Evolutionary conservation across 306 rosid genomes (phyloP).

Genomic region (Cicer yamashitae): DNA sequence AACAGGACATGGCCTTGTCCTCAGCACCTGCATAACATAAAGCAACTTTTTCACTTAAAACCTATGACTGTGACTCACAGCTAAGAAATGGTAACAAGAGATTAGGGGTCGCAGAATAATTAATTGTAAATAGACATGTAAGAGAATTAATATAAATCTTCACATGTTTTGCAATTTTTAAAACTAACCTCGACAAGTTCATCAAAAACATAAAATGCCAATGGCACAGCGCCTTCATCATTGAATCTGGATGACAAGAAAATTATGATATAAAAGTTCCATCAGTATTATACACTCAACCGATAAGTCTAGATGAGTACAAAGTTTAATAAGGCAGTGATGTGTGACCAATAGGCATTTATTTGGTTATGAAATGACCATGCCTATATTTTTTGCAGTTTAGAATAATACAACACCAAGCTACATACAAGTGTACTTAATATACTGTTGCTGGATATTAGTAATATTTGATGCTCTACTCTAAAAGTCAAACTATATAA

Average conservation of each 20-base stretch:
- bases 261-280: conserved; percentile 23
- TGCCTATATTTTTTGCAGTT: not conserved
- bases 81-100: conserved; percentile 20
- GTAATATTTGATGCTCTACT: conserved; percentile 1
- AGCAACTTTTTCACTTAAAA: conserved; percentile 32
- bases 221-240: conserved; percentile 73
- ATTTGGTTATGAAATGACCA: not conserved
- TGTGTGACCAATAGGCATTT: conserved; percentile 9
- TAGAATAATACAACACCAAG: conserved; percentile 13
- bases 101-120: conserved; percentile 12
- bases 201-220: conserved; percentile 77
- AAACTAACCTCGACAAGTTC: conserved; percentile 88
- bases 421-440: conserved; percentile 20
- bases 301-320: conserved; percentile 20
- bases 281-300: conserved; percentile 18
- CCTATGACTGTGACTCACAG: conserved; percentile 4
- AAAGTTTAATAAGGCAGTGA: conserved; percentile 25
- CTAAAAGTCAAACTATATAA: conserved; percentile 23
- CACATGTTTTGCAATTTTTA: conserved; percentile 32
- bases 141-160: conserved; percentile 36
- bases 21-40: conserved; percentile 74
- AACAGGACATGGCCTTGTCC: conserved; percentile 70
- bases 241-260: conserved; percentile 67
- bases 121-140: conserved; percentile 17
- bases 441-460: conserved; percentile 12